These are phyloP conservation scores for Apiospora kogelbergensis DNA, from an alignment of 2,329 filamentous ascomycete species.

Conservation along the genomic window DNA sequence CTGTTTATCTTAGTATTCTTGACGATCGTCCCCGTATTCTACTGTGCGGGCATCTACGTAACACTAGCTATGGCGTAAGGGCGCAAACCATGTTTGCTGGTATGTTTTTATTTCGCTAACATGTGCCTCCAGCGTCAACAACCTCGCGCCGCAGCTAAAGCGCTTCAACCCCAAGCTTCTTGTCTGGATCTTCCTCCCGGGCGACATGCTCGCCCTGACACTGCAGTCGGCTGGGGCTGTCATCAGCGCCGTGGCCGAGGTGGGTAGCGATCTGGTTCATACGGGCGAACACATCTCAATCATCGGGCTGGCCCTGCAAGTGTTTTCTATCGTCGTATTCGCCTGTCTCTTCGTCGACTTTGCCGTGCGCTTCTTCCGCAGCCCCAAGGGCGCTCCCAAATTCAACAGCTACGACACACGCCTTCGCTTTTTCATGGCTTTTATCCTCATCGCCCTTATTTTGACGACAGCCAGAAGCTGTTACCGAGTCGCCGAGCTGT, in stretches of 20 bases:
- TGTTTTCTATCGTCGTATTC: slow-evolving; percentile 55
- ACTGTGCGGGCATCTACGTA: slow-evolving; percentile 66
- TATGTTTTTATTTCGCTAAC: slow-evolving; percentile 17
- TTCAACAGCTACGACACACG: neutral
- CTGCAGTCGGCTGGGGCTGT: slow-evolving; percentile 42
- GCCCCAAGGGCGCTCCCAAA: neutral
- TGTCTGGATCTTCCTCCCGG: slow-evolving; percentile 35
- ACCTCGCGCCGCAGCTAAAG: slow-evolving; percentile 25
- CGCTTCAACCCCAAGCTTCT: slow-evolving; percentile 27
- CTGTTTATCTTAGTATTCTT: slow-evolving; percentile 49
- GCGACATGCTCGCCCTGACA: slow-evolving; percentile 43
- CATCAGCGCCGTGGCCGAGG: slow-evolving; percentile 44
- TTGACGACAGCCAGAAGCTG: slow-evolving; percentile 57
- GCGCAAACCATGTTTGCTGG: too few species aligned
- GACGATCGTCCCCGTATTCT: slow-evolving; percentile 55
- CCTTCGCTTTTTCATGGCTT: slow-evolving; percentile 50
- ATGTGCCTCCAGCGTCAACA: slow-evolving; percentile 32
- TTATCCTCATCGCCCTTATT: slow-evolving; percentile 43
- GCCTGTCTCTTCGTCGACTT: slow-evolving; percentile 46
- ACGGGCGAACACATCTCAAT: slow-evolving; percentile 49
- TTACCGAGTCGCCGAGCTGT: slow-evolving; percentile 60
- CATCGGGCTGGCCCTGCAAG: slow-evolving; percentile 58
- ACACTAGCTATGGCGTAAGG: slow-evolving; percentile 48
- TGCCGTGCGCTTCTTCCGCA: slow-evolving; percentile 28
- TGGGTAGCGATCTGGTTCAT: slow-evolving; percentile 36